Evolutionary conservation across 73 alveolate genomes (phyloP), one percentile per base, ranked within the genome.

Genomic region (Stentor coeruleus): DNA sequence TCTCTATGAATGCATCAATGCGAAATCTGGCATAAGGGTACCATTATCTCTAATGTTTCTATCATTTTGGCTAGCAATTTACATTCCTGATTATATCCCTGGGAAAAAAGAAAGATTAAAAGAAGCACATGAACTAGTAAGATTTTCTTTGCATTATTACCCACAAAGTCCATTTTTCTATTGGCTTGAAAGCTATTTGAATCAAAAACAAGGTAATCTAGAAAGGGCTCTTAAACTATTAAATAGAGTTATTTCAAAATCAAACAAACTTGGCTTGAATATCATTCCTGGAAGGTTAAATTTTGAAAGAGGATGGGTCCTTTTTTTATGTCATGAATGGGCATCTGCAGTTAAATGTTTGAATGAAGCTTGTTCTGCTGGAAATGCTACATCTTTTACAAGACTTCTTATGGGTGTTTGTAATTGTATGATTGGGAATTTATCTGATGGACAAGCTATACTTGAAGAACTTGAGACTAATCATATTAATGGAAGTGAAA

Each of bases 61-160:
- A 14, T 1, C 58, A 3, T 81, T 41, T 59, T 81, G 87, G 87
- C 42, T 59, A 33, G 35, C 59, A 6, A 31, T 81, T 2, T 81
- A 41, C 38, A 81, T 81, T 28, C 87, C 87, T 59, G 87, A 81
- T 15, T 81, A 26, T 33, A 31, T 81, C 4, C 87, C 87, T 0
- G 87, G 87, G 0, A 55, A 81, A 49, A 20, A 41, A 26, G 87
- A 81, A 33, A 26, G 87, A 31, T 59, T 4, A 11, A 35, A 60
- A 3, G 87, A 81, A 73, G 87, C 87, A 28, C 39, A 35, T 35
- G 81, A 81, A 15, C 37, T 81, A 26, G 26, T 81, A 3, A 81
- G 74, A 35, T 81, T 81, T 39, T 26, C 82, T 3, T 15, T 30
- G 33, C 82, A 81, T 59, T 81, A 81, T 37, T 59, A 20, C 83